These are phyloP conservation scores for Achaetomium macrosporum DNA, from an alignment of 2,329 filamentous ascomycete species.

Conservation along the genomic window DNA sequence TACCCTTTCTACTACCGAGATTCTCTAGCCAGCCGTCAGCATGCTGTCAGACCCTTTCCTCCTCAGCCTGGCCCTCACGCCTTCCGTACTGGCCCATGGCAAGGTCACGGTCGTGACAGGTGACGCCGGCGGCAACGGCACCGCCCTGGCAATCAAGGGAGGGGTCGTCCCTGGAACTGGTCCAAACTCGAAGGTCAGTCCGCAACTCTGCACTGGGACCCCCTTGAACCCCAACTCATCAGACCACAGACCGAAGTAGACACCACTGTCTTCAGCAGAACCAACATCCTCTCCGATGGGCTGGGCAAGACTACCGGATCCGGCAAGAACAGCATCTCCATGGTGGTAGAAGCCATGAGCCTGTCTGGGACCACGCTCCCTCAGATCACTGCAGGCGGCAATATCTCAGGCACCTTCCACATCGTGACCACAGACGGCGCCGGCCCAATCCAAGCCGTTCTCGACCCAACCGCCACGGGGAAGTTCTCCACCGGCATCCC, in stretches of 20 bases:
- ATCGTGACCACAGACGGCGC: slow-evolving; percentile 39
- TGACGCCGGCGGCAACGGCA: slow-evolving; percentile 37
- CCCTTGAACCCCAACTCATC: neutral
- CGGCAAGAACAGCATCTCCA: slow-evolving; percentile 33
- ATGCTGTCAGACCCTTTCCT: slow-evolving; percentile 28
- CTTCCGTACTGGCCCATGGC: slow-evolving; percentile 30
- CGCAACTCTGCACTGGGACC: neutral
- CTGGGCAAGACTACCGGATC: slow-evolving; percentile 34
- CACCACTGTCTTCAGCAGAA: slow-evolving; percentile 39
- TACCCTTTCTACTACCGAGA: neutral
- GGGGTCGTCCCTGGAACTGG: slow-evolving; percentile 37
- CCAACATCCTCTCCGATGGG: slow-evolving; percentile 32
- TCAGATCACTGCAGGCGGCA: slow-evolving; percentile 33
- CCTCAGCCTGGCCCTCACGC: slow-evolving; percentile 26
- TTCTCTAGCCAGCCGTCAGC: slow-evolving; percentile 5
- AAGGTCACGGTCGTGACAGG: slow-evolving; percentile 29
- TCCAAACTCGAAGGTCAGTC: slow-evolving; percentile 30
- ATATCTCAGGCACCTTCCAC: slow-evolving; percentile 33
- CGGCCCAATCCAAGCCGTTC: slow-evolving; percentile 34
- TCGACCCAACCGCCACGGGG: slow-evolving; percentile 35
- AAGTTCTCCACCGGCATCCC: slow-evolving; percentile 28
- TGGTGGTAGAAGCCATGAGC: slow-evolving; percentile 31
- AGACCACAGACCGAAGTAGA: slow-evolving; percentile 35
- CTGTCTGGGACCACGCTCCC: slow-evolving; percentile 35
- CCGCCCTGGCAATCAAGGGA: slow-evolving; percentile 37